Percentiles rank a stretch among this genome's conserved stretches.
phyloP scores from a whole-genome alignment of 108 stramenopile species.

The Aurantiochytrium sp. region DNA sequence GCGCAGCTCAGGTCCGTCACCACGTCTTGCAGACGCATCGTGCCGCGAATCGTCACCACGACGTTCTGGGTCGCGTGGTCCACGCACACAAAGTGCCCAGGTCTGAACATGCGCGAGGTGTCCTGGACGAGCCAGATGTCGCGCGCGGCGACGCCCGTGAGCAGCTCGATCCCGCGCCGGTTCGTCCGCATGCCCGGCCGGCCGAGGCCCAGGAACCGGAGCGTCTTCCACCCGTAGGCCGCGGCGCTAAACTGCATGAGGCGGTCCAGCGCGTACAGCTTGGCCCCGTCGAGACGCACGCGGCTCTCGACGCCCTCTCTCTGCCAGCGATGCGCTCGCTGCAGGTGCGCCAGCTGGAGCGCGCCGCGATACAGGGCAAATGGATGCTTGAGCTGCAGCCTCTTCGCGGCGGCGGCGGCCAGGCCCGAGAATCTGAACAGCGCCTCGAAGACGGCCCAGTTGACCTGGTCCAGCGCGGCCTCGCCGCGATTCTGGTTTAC shows the following conservation, averaged over 20 bases:
- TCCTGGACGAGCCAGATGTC: background rate
- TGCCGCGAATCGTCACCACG: background rate
- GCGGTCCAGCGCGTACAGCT: background rate
- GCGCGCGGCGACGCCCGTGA: background rate
- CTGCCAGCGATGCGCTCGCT: background rate
- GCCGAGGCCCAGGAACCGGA: background rate
- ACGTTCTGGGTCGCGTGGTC: background rate
- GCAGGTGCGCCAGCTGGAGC: background rate
- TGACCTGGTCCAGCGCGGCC: background rate
- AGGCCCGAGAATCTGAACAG: background rate
- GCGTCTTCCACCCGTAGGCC: background rate
- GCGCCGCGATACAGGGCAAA: background rate
- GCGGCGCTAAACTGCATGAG: conserved; percentile 16
- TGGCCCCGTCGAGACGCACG: background rate
- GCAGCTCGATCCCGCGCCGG: background rate
- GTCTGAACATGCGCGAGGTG: background rate
- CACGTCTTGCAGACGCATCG: conserved; percentile 14
- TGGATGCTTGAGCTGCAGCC: background rate
- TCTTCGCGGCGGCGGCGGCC: background rate
- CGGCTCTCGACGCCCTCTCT: background rate
- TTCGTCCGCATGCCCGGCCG: background rate
- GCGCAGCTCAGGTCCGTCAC: background rate
- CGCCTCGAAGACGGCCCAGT: background rate
- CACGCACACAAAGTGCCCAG: conserved; percentile 1
- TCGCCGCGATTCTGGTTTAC: background rate